A percentile compares a stretch with the other conserved stretches of the same genome.
Evolutionary conservation across 148 eudicot genomes (phyloP).

Genomic region (Camellia granthamiana): DNA sequence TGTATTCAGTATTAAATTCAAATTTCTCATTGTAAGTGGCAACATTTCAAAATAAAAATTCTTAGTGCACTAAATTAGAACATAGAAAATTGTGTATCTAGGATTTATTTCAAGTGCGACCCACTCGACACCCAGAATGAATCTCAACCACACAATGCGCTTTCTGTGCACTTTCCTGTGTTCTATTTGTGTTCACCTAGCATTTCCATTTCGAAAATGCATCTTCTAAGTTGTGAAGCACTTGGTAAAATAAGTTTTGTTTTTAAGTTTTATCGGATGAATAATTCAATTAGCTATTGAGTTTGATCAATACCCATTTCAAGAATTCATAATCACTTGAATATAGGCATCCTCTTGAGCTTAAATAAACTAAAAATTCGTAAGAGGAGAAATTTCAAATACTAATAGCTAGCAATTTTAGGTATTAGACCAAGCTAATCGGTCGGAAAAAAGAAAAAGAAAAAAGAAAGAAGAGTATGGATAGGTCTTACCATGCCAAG

Average conservation of each 20-base stretch:
- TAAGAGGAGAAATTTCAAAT: not conserved
- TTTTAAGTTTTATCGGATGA: not conserved
- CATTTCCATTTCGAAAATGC: no score
- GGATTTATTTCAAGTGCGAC: no score
- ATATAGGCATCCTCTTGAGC: not conserved
- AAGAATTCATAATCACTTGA: not conserved
- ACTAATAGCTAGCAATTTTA: not conserved
- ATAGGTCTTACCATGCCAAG: constrained; percentile 49
- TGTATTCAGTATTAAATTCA: not conserved
- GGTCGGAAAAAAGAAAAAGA: not conserved
- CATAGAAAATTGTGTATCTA: no score
- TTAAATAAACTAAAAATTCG: not conserved
- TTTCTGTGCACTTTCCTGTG: no score
- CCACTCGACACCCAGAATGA: no score
- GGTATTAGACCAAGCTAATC: not conserved
- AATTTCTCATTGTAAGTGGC: not conserved
- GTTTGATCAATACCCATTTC: not conserved
- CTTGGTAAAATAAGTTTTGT: not conserved
- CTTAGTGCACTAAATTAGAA: no score
- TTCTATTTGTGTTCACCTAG: no score
- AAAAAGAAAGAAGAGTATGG: no score
- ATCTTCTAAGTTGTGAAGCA: not conserved
- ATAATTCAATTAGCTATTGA: not conserved
- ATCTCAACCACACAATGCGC: no score
- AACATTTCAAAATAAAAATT: not conserved